Evolutionary conservation across 164 flowering plant species (phyloP).

Genomic region (Protea cynaroides): DNA sequence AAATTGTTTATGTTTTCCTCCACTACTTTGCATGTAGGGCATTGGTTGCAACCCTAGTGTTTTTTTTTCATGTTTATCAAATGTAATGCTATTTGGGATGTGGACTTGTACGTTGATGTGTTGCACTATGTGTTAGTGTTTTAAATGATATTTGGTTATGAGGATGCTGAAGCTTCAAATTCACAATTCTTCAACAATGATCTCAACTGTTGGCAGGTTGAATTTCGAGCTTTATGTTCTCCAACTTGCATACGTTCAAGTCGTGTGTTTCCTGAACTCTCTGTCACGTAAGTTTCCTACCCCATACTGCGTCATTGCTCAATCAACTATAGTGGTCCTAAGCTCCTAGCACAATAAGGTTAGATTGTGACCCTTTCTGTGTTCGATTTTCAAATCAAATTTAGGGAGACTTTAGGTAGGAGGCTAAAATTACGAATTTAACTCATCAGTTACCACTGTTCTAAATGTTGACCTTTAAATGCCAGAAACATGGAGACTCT

Average conservation of each 20-base stretch:
- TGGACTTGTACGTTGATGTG: background rate
- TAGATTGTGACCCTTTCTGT: background rate
- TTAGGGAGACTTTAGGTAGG: too few relatives aligned
- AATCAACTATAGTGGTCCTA: too few relatives aligned
- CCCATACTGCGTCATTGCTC: background rate
- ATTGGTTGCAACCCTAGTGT: too few relatives aligned
- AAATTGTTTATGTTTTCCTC: too few relatives aligned
- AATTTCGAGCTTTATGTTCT: slow-evolving; percentile 58
- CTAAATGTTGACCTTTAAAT: background rate
- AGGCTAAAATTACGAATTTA: too few relatives aligned
- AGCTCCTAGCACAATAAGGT: background rate
- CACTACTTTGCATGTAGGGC: too few relatives aligned
- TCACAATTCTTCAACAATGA: slow-evolving; percentile 6
- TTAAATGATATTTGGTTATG: background rate
- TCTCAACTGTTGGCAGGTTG: slow-evolving; percentile 48
- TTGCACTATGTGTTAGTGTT: background rate
- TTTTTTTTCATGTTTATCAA: too few relatives aligned
- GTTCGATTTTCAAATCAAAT: background rate
- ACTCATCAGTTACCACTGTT: background rate
- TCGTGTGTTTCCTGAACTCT: slow-evolving; percentile 75
- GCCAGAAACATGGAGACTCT: background rate
- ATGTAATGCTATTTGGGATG: background rate
- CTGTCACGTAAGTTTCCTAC: slow-evolving; percentile 62
- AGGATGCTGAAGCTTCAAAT: background rate
- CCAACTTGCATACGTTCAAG: slow-evolving; percentile 58